Conservation (phyloP, 2,329 filamentous ascomycete genomes). For the Monilinia vaccinii-corymbosi region DNA sequence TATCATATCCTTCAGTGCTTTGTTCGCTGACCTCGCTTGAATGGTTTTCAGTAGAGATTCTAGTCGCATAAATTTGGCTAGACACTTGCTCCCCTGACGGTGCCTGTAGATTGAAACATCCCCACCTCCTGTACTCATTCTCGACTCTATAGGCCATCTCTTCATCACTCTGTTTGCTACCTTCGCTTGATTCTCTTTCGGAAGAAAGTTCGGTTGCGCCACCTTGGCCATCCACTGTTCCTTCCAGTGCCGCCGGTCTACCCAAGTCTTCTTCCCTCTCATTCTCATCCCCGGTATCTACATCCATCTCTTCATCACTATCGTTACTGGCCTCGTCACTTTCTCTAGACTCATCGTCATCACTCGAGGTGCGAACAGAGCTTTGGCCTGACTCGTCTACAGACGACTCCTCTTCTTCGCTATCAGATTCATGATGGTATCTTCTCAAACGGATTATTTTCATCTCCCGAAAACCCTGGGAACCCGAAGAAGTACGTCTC, state of each 20-base stretch:
- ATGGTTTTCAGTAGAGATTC: background rate
- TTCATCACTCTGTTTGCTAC: no score
- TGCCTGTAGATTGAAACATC: background rate
- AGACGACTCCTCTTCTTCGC: background rate
- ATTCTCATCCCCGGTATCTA: background rate
- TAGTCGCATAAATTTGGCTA: background rate
- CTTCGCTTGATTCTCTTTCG: no score
- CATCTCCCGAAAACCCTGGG: background rate
- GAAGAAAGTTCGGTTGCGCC: no score
- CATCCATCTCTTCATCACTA: background rate
- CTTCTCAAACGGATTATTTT: background rate
- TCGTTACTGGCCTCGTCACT: background rate
- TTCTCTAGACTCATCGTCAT: background rate
- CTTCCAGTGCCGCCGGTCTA: no score
- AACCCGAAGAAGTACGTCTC: background rate
- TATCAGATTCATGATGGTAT: background rate
- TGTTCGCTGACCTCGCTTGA: background rate
- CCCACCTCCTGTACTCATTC: background rate
- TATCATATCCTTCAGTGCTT: background rate
- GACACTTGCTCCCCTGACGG: background rate
- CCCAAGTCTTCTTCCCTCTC: background rate
- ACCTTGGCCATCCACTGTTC: no score
- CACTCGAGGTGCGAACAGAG: background rate
- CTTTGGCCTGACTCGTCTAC: background rate
- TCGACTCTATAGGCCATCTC: background rate